These are phyloP conservation scores for Kondoa malvinella DNA, from an alignment of 768 basidiomycete species.

Conservation along the genomic window DNA sequence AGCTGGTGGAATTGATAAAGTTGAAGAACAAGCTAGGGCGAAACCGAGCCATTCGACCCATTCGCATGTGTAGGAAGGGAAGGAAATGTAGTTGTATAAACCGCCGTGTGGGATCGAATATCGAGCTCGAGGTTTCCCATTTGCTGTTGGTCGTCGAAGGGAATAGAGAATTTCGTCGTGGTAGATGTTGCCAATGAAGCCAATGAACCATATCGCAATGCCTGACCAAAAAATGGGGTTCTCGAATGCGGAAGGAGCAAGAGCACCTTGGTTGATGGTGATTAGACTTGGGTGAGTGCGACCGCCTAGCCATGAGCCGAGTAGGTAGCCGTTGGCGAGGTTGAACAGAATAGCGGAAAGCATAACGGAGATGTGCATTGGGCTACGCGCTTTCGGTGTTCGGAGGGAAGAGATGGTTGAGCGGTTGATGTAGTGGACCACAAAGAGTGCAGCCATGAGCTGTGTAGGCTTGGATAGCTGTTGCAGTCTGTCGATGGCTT, in stretches of 20 bases:
- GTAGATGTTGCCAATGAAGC: slow-evolving; percentile 59
- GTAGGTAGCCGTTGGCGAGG: slow-evolving; percentile 48
- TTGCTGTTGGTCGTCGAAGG: slow-evolving; percentile 36
- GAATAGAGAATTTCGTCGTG: slow-evolving; percentile 82
- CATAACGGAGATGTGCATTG: slow-evolving; percentile 51
- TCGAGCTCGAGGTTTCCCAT: slow-evolving; percentile 26
- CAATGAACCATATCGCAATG: slow-evolving; percentile 48
- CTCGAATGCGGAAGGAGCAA: slow-evolving; percentile 8
- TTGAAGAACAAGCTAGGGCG: slow-evolving; percentile 46
- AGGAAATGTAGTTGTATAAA: slow-evolving; percentile 66
- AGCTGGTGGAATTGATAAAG: slow-evolving; percentile 5
- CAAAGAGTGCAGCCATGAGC: slow-evolving; percentile 7
- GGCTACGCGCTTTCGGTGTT: slow-evolving; percentile 55
- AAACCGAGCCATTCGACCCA: slow-evolving; percentile 91
- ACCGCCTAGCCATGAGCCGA: slow-evolving; percentile 47
- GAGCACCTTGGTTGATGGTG: slow-evolving; percentile 5
- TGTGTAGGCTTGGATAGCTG: slow-evolving; percentile 10
- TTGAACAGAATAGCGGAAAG: slow-evolving; percentile 50
- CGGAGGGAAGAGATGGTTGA: slow-evolving; percentile 61
- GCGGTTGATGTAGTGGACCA: slow-evolving; percentile 46
- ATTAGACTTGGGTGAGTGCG: slow-evolving; percentile 5
- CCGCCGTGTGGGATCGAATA: slow-evolving; percentile 39
- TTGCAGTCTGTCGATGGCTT: not conserved
- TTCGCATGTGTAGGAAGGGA: slow-evolving; percentile 86
- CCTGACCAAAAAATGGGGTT: slow-evolving; percentile 44